A percentile compares a stretch with the other conserved stretches of the same genome.
phyloP scores from a whole-genome alignment of 352 stramenopile genomes.

The Globisporangium okanoganense region DNA sequence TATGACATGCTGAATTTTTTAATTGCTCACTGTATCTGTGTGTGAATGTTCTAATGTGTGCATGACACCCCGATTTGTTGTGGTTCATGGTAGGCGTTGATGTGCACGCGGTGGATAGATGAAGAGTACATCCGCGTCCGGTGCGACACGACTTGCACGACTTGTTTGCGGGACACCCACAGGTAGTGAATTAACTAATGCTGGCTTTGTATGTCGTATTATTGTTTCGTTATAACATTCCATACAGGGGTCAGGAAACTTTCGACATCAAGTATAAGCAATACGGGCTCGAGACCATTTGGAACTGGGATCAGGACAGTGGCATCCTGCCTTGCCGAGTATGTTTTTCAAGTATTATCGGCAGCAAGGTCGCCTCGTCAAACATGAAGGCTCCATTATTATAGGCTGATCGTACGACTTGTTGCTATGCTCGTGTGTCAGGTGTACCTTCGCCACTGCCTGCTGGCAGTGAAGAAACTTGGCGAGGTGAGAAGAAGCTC shows the following conservation, averaged over 20 bases:
- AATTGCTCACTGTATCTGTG: background rate
- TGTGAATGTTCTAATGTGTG: background rate
- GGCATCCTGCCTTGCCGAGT: slow-evolving; percentile 86
- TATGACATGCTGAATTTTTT: background rate
- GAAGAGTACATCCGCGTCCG: slow-evolving; percentile 71
- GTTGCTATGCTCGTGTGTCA: slow-evolving; percentile 13
- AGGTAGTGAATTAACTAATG: background rate
- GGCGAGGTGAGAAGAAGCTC: slow-evolving; percentile 30
- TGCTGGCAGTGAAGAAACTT: slow-evolving; percentile 84
- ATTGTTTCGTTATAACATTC: too few relatives aligned
- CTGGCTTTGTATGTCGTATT: background rate
- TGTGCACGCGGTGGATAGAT: slow-evolving; percentile 87
- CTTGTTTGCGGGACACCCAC: too few relatives aligned
- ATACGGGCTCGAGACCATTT: slow-evolving; percentile 89
- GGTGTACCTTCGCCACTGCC: slow-evolving; percentile 92
- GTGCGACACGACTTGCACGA: slow-evolving; percentile 18
- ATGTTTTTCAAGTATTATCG: background rate
- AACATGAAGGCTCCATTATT: background rate
- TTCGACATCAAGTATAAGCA: slow-evolving; percentile 85
- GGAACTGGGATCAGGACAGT: slow-evolving; percentile 79
- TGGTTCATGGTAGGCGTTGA: slow-evolving; percentile 41
- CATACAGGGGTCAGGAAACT: slow-evolving; percentile 60
- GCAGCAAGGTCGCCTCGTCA: background rate
- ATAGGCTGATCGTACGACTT: background rate
- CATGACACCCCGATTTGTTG: background rate